Evolutionary conservation across 352 stramenopile species (phyloP).

Genomic region (Phytopythium chamaehyphon): DNA sequence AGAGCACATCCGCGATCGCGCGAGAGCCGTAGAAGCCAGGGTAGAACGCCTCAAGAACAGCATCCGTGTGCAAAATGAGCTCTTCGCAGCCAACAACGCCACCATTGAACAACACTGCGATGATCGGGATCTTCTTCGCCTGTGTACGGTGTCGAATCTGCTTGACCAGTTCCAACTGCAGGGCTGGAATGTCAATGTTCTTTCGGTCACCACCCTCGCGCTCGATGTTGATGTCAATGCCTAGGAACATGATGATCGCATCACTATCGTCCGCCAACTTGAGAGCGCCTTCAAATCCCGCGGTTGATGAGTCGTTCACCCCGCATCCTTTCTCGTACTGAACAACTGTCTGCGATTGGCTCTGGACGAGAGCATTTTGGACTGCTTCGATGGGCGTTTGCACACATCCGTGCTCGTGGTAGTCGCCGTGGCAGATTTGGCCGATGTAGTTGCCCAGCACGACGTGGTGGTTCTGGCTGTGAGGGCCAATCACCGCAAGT

Average conservation of each 20-base stretch:
- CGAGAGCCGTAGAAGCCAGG: constrained; percentile 77
- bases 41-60: constrained; percentile 79
- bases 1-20: constrained; percentile 79
- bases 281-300: constrained; percentile 46
- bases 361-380: constrained; percentile 21
- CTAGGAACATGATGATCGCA: constrained; percentile 74
- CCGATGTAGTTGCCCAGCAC: constrained; percentile 87
- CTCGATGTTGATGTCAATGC: constrained; percentile 81
- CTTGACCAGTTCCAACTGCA: constrained; percentile 76
- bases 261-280: constrained; percentile 33
- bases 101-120: constrained; percentile 89
- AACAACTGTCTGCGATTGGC: constrained; percentile 27
- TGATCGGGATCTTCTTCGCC: constrained; percentile 23
- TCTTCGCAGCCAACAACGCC: constrained; percentile 76
- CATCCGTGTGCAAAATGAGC: constrained; percentile 57
- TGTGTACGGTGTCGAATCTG: constrained; percentile 52
- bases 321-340: constrained; percentile 34
- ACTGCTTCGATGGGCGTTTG: constrained; percentile 73
- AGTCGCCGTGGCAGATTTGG: constrained; percentile 79
- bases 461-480: constrained; percentile 48
- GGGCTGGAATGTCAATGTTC: constrained; percentile 63
- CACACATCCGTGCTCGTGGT: constrained; percentile 58
- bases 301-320: constrained; percentile 63
- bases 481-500: constrained; percentile 79
- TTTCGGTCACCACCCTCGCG: constrained; percentile 67